Base-by-base conservation (phyloP, 208 protist genomes). In the Acanthamoeba lenticulata region DNA sequence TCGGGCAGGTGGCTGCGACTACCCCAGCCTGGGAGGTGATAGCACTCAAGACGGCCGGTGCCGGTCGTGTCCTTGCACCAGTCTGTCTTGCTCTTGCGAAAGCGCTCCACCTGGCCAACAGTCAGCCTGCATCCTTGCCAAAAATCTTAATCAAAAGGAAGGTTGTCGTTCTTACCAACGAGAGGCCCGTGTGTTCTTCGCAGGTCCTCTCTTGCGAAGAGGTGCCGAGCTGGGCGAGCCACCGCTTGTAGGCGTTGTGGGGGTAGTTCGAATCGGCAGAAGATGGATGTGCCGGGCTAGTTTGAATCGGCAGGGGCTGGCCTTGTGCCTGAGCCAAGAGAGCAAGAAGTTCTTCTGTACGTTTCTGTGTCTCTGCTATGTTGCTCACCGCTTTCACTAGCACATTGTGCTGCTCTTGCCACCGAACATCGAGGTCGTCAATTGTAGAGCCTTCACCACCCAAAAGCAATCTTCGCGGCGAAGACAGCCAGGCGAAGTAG, bases 31-130 rank as follows among this genome's bases (percentile, higher is more conserved):
- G 42, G 74, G n/a, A 85, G 74, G 4, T 85, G 17, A 27, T 85
- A 85, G 74, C 74, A 85, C 29, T 34, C 27, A 38, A 85, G n/a
- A 15, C 74, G 38, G 4, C 74, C 74, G 29, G 6, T 13, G 11
- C 74, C 74, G 44, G n/a, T 42, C 44, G 17, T 57, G 74, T 85
- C 55, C 42, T 85, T 52, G 74, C 74, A 85, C 74, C 74, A 85
- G 0, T 85, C 74, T 29, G 49, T 4, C 74, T 55, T 85, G 1
- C 42, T 17, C 21, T 57, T 42, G 1, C 74, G 40, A 57, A 85
- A 85, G 9, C 74, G 13, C 36, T 85, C 27, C 74, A 85, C 74
- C 74, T 85, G 74, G 32, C 45, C 45, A 15, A 52, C 45, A 52
- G 52, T 60, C 21, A 60, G 21, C 15, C 11, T 60, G 52, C 21